A percentile compares a stretch with the other conserved stretches of the same genome.
Evolutionary conservation across 352 stramenopile species (phyloP).

Genomic region (Saprolegnia parasitica): DNA sequence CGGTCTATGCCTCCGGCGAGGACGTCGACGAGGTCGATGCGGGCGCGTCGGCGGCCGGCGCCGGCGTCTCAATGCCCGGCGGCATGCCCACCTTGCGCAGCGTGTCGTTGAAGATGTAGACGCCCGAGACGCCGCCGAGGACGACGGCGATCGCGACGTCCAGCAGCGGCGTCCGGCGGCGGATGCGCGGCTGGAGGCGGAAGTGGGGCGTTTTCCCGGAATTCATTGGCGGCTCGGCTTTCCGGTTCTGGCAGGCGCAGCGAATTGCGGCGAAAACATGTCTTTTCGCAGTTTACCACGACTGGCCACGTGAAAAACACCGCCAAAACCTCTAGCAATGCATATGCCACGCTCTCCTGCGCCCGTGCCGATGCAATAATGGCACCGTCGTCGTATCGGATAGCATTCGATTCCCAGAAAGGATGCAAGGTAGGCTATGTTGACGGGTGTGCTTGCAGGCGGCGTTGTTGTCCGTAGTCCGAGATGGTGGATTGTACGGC

Average conservation of each 20-base stretch:
- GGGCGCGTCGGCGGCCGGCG: background rate
- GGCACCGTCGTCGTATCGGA: too few relatives aligned
- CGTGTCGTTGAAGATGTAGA: constrained; percentile 77
- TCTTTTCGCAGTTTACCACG: too few relatives aligned
- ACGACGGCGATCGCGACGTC: constrained; percentile 52
- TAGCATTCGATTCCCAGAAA: too few relatives aligned
- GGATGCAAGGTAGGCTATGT: too few relatives aligned
- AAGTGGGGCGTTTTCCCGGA: constrained; percentile 48
- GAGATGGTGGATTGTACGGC: too few relatives aligned
- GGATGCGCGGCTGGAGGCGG: constrained; percentile 49
- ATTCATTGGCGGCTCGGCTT: constrained; percentile 28
- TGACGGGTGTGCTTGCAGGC: too few relatives aligned
- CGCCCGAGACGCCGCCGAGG: constrained; percentile 46
- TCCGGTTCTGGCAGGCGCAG: background rate
- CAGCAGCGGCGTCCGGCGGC: constrained; percentile 52
- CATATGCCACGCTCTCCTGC: too few relatives aligned
- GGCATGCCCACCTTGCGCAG: constrained; percentile 35
- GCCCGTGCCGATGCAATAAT: too few relatives aligned
- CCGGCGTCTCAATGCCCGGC: constrained; percentile 5
- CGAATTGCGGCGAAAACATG: too few relatives aligned
- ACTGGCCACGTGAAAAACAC: too few relatives aligned
- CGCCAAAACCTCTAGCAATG: too few relatives aligned
- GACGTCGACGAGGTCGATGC: background rate
- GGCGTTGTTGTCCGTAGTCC: too few relatives aligned
- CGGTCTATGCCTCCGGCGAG: background rate